Conservation (phyloP, 2,329 filamentous ascomycete species). For the Talaromyces verruculosus region DNA sequence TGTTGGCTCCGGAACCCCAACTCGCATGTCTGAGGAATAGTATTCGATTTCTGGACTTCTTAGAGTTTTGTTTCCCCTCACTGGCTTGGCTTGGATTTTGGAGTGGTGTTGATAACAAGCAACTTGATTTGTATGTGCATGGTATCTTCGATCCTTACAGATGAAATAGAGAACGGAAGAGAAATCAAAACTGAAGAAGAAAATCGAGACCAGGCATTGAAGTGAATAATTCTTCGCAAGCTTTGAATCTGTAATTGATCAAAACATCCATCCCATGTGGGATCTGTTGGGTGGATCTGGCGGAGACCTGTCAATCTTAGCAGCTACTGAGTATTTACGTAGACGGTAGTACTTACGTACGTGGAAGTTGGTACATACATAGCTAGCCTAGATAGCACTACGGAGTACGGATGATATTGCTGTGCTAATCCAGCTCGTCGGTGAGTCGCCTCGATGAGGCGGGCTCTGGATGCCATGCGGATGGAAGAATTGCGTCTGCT, state of each 20-base stretch:
- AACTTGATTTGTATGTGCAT: not conserved
- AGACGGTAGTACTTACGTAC: too few species aligned
- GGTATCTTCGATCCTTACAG: not conserved
- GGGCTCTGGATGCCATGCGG: not conserved
- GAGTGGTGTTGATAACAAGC: not conserved
- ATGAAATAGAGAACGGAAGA: not conserved
- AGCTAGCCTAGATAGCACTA: not conserved
- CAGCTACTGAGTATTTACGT: too few species aligned
- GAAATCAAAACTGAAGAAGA: not conserved
- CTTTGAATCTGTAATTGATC: not conserved
- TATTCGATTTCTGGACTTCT: not conserved
- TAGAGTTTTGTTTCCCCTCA: not conserved
- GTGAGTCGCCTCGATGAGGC: not conserved
- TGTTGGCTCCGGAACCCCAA: not conserved
- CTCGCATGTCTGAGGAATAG: not conserved
- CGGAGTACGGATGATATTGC: not conserved
- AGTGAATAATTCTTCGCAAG: not conserved
- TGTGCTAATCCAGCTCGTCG: not conserved
- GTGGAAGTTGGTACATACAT: too few species aligned
- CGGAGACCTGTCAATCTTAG: not conserved
- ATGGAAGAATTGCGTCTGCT: not conserved
- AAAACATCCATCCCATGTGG: not conserved
- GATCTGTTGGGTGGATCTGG: not conserved
- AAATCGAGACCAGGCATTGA: not conserved
- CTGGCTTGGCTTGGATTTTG: not conserved